Evolutionary conservation across 371 early-diverging fungal genomes (phyloP).

Genomic region (Syncephalastrum monosporum): DNA sequence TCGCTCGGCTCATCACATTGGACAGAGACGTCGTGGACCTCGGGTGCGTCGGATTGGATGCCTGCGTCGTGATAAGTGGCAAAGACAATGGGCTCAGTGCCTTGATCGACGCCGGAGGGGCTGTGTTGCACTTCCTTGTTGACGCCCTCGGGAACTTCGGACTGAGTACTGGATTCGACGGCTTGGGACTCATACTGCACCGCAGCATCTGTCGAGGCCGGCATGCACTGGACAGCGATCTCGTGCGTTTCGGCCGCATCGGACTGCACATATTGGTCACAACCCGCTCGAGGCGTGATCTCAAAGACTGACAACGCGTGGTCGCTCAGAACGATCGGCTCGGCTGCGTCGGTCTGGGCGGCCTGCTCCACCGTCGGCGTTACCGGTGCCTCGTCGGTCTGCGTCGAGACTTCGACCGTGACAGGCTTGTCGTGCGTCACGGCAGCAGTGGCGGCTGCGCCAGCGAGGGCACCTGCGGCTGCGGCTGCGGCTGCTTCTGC

Average conservation of each 20-base stretch:
- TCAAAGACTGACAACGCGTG: background rate
- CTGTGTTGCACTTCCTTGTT: constrained; percentile 11
- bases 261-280: constrained; percentile 10
- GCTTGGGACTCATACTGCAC: constrained; percentile 6
- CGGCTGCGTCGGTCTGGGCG: constrained; percentile 15
- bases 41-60: constrained; percentile 10
- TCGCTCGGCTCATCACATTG: constrained; percentile 8
- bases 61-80: constrained; percentile 2
- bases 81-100: background rate
- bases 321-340: background rate
- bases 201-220: background rate
- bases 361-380: constrained; percentile 5
- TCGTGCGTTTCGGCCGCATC: constrained; percentile 11
- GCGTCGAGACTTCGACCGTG: background rate
- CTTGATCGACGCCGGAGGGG: background rate
- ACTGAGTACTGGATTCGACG: no score
- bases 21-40: constrained; percentile 2
- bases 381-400: background rate
- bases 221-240: constrained; percentile 4
- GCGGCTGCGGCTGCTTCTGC: constrained; percentile 11
- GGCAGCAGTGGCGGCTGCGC: constrained; percentile 4
- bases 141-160: constrained; percentile 4
- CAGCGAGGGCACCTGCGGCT: constrained; percentile 5
- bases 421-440: constrained; percentile 4
- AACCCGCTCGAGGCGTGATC: constrained; percentile 6